Conservation (phyloP, 768 basidiomycete species). For the Antrodiella citrinella region DNA sequence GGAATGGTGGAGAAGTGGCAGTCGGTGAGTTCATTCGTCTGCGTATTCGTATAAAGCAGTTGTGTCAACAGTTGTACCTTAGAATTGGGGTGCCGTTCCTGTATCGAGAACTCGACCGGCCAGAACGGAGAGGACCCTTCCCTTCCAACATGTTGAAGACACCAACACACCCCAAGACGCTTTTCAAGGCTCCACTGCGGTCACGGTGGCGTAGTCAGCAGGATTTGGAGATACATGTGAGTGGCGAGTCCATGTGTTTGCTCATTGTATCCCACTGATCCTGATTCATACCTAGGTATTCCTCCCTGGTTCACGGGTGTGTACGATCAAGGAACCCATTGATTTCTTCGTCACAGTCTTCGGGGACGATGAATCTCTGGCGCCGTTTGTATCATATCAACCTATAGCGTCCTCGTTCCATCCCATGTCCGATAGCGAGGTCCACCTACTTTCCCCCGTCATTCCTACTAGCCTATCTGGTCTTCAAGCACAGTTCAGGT, state of each 20-base stretch:
- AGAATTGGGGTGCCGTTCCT: slow-evolving; percentile 17
- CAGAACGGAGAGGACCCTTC: slow-evolving; percentile 17
- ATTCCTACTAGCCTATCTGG: not conserved
- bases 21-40: slow-evolving; percentile 5
- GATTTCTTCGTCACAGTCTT: slow-evolving; percentile 19
- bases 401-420: slow-evolving; percentile 18
- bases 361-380: slow-evolving; percentile 15
- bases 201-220: slow-evolving; percentile 6
- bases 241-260: too few relatives aligned
- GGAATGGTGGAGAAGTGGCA: slow-evolving; percentile 15
- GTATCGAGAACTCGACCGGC: slow-evolving; percentile 11
- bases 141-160: slow-evolving; percentile 6
- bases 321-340: slow-evolving; percentile 18
- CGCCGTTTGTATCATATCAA: slow-evolving; percentile 14
- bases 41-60: not conserved
- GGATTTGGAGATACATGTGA: slow-evolving; percentile 15
- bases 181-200: slow-evolving; percentile 14
- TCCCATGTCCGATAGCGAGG: slow-evolving; percentile 10
- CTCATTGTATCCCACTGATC: too few relatives aligned
- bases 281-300: slow-evolving; percentile 18
- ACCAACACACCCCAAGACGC: slow-evolving; percentile 13
- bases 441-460: slow-evolving; percentile 3
- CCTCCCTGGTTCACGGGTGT: slow-evolving; percentile 18
- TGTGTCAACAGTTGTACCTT: not conserved
- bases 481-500: slow-evolving; percentile 10